These are phyloP conservation scores for Colletotrichum sp. DNA, from an alignment of 2,329 filamentous ascomycete genomes.

Conservation along the genomic window DNA sequence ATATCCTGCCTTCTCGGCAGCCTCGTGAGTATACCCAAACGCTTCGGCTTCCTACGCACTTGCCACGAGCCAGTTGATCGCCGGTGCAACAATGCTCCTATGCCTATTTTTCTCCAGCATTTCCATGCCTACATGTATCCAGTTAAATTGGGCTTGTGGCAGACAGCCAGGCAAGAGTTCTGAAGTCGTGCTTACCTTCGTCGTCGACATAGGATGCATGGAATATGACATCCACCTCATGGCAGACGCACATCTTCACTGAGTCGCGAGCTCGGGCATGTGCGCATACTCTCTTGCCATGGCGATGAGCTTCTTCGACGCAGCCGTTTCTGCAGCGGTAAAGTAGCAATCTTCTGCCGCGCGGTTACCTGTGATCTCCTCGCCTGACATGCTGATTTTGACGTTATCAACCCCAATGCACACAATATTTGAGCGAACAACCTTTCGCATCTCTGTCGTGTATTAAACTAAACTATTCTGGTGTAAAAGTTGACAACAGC, in stretches of 20 bases:
- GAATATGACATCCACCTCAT: not conserved
- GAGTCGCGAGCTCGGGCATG: not conserved
- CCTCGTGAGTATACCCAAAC: not conserved
- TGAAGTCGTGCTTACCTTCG: not conserved
- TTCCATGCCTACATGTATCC: not conserved
- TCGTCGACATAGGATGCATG: not conserved
- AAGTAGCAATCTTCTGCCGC: not conserved
- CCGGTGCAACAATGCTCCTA: not conserved
- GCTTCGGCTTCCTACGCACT: not conserved
- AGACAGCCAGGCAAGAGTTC: not conserved
- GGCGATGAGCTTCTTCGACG: not conserved
- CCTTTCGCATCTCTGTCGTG: rapidly evolving
- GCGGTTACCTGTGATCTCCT: not conserved
- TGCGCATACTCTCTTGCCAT: not conserved
- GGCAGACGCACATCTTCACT: not conserved
- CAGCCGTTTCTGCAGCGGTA: not conserved
- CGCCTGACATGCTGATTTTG: not conserved
- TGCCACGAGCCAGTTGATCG: not conserved
- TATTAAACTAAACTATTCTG: not conserved
- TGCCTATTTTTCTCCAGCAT: rapidly evolving
- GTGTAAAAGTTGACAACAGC: rapidly evolving
- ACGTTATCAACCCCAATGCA: not conserved
- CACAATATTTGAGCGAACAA: not conserved
- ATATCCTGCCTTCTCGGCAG: not conserved
- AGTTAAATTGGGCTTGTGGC: rapidly evolving